Base-by-base conservation (phyloP, 768 basidiomycete genomes). In the Hypholoma fasciculare region DNA sequence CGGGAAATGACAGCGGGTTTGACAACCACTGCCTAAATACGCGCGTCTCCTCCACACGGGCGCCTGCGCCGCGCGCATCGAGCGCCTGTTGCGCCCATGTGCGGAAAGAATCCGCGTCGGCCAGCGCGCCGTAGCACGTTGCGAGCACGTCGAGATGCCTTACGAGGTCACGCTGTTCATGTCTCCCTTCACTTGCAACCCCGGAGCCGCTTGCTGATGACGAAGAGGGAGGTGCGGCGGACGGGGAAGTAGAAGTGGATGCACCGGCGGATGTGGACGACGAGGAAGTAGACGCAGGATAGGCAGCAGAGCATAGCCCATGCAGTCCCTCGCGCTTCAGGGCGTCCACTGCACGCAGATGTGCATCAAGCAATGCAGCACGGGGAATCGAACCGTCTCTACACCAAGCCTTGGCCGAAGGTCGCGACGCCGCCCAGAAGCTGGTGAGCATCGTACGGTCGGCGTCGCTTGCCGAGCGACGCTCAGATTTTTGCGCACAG, bases 101-200 rank as follows among this genome's bases (percentile, higher is more conserved):
- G 49, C 62, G 65, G 54, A 79, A 79, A 52, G 70, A 70, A 27
- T 70, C 62, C 14, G 61, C 65, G 39, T 79, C 75, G 17, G 67
- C 66, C 16, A 79, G 61, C 9, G 75, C 76, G 1, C 76, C 78
- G 61, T 76, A 77, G 44, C 75, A 76, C 71, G 76, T 74, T 2
- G 75, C 75, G 23, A 79, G 71, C 5, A 62, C 66, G 49, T 79
- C 78, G 11, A 72, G 61, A 39, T 78, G 76, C 12, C 55, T 51
- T 9, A 43, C 56, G 17, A 58, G 16, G 47, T 65, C 62, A 7
- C 57, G 59, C 17, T 34, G 49, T 2, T 47, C 26, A 46, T 56
- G 60, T 17, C 20, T 27, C 9, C 7, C 20, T 12, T 37, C n/a
- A 39, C 37, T 19, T n/a, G 19, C 4, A 6, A 16, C 13, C 19